Evolutionary conservation across 2,329 filamentous ascomycete genomes (phyloP).

Genomic region (Ceratocystis huliohia): DNA sequence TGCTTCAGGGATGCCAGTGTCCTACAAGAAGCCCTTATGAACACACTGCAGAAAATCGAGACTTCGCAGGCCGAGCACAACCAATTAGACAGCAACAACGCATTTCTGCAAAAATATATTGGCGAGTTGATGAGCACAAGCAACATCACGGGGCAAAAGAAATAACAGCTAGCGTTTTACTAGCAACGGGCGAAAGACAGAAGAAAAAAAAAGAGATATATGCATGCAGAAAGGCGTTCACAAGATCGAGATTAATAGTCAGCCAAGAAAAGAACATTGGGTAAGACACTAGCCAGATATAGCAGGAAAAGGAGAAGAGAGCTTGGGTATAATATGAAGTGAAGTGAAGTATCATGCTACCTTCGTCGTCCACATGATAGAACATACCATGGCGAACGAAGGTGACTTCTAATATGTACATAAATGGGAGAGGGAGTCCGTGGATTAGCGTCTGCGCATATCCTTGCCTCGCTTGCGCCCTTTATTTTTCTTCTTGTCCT

Average conservation of each 20-base stretch:
- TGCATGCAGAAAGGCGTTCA: background rate
- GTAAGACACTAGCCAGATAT: background rate
- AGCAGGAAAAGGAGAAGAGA: background rate
- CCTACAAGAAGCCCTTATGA: conserved; percentile 77
- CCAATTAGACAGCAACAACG: conserved; percentile 93
- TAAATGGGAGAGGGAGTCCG: background rate
- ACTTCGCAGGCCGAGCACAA: conserved; percentile 89
- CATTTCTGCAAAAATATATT: conserved; percentile 95
- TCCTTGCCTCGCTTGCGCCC: conserved; percentile 44
- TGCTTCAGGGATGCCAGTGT: conserved; percentile 67
- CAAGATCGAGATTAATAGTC: background rate
- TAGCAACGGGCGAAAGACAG: too few relatives aligned
- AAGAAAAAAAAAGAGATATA: background rate
- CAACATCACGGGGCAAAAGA: conserved; percentile 53
- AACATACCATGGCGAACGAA: background rate
- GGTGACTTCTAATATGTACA: background rate
- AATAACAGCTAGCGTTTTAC: conserved; percentile 30
- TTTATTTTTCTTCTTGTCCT: conserved; percentile 51
- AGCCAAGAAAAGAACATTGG: background rate
- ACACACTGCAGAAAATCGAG: conserved; percentile 86
- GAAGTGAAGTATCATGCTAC: background rate
- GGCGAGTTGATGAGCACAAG: conserved; percentile 86
- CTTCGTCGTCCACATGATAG: background rate
- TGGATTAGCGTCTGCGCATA: conserved; percentile 38
- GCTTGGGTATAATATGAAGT: background rate